A percentile compares a stretch with the other conserved stretches of the same genome.
Conservation (phyloP, 371 early-diverging fungal genomes). For the Capniomyces stellatus region DNA sequence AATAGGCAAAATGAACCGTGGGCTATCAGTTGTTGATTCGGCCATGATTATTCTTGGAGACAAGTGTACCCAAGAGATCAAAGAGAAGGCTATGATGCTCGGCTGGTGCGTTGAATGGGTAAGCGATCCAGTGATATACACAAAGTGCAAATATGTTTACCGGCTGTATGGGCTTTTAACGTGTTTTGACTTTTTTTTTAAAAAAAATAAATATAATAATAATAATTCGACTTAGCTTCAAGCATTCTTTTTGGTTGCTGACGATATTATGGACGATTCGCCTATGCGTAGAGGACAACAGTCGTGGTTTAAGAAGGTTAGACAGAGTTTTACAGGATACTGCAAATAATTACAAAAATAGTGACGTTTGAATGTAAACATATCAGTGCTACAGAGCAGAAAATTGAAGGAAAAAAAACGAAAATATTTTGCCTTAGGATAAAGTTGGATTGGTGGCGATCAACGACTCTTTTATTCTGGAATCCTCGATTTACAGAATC, state of each 20-base stretch:
- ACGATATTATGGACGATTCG: conserved; percentile 96
- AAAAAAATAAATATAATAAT: too few relatives aligned
- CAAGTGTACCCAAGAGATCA: conserved; percentile 51
- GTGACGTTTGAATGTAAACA: too few relatives aligned
- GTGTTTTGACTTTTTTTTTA: too few relatives aligned
- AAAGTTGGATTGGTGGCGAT: conserved; percentile 83
- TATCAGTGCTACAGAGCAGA: too few relatives aligned
- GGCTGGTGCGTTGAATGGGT: conserved; percentile 91
- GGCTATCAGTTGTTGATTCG: conserved; percentile 81
- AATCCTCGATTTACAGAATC: conserved; percentile 73
- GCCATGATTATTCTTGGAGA: conserved; percentile 52
- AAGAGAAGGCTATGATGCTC: conserved; percentile 67
- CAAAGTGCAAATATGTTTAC: too few relatives aligned
- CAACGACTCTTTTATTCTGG: conserved; percentile 88
- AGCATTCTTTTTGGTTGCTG: conserved; percentile 91
- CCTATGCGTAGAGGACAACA: conserved; percentile 88
- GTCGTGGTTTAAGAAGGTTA: conserved; percentile 78
- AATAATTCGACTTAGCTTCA: conserved; percentile 34
- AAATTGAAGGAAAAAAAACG: too few relatives aligned
- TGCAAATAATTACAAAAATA: too few relatives aligned
- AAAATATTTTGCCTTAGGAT: too few relatives aligned
- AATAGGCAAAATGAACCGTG: conserved; percentile 97
- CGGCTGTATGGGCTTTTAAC: too few relatives aligned
- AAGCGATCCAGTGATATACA: too few relatives aligned
- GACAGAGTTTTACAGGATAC: too few relatives aligned